These are phyloP conservation scores for Udeniomyces megalosporus DNA, from an alignment of 768 basidiomycete species.

Conservation along the genomic window DNA sequence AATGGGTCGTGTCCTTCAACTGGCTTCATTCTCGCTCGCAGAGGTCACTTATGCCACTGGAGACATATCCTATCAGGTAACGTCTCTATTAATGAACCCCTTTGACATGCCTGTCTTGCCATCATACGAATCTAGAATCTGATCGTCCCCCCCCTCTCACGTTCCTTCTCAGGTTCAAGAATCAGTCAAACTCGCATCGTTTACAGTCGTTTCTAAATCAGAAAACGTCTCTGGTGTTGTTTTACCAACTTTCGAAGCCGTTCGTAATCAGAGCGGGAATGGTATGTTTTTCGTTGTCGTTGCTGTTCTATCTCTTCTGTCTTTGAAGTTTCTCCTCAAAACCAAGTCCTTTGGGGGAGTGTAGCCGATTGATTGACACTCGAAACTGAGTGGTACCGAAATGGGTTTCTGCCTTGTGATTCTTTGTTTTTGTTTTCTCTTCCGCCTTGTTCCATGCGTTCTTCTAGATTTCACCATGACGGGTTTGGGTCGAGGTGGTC, in stretches of 20 bases:
- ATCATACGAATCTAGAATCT: too few relatives aligned
- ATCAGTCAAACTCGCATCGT: slow-evolving; percentile 75
- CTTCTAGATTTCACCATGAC: slow-evolving; percentile 84
- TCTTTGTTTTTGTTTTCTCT: slow-evolving; percentile 19
- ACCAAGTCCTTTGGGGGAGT: too few relatives aligned
- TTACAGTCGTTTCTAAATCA: slow-evolving; percentile 84
- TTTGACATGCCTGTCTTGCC: too few relatives aligned
- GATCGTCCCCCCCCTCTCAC: not conserved
- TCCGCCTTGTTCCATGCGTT: not conserved
- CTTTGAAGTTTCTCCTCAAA: too few relatives aligned
- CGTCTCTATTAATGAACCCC: not conserved
- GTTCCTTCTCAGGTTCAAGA: slow-evolving; percentile 51
- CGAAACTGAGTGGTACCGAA: too few relatives aligned
- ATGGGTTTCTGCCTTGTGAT: not conserved
- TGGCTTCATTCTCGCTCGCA: slow-evolving; percentile 96
- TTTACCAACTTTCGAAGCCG: slow-evolving; percentile 84
- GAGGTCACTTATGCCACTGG: slow-evolving; percentile 92
- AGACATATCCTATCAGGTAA: slow-evolving; percentile 75
- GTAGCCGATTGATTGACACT: too few relatives aligned
- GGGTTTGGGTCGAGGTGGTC: slow-evolving; percentile 88
- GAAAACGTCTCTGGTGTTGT: slow-evolving; percentile 98
- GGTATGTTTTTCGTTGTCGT: slow-evolving; percentile 36
- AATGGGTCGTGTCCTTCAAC: slow-evolving; percentile 97
- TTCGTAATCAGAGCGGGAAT: slow-evolving; percentile 52
- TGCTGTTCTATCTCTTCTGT: too few relatives aligned